Evolutionary conservation across 306 rosid species (phyloP), one percentile per base, ranked within the genome.

Genomic region (Echinosophora koreensis): DNA sequence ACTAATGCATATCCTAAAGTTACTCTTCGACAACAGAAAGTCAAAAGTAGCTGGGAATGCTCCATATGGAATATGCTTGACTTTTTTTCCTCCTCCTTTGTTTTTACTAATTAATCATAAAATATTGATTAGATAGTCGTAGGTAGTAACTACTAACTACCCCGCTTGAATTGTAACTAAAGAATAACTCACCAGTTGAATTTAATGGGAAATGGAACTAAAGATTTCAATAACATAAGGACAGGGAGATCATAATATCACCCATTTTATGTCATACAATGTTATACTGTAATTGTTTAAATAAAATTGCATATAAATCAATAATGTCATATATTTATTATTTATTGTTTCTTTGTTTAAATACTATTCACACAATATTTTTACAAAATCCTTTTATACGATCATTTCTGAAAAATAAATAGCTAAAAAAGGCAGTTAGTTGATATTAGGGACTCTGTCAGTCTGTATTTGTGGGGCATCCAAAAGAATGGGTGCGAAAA

Each of bases 121-220:
- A 15, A 5, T 32, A 35, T 51, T 0, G 7, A 14, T 5, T 11
- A 37, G 13, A 34, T 12, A 37, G 76, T 6, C 2, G 54, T 54
- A 37, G 11, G 38, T 54, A 51, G 50, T 9, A 69, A 54, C 65
- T 35, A 32, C 34, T 74, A 11, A 62, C 73, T 67, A 27, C 73
- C 58, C 58, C 41, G 4, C 5, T 46, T 67, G 42, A 28, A 67
- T 11, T 6, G 55, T 66, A 12, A 44, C 27, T 3, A 27, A 27
- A 44, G 7, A 46, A 27, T 67, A 67, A 67, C 73, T 22, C 27
- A 27, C 56, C 56, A 1, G 3, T 12, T 17, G 13, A 51, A 51
- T 5, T 51, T 50, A 5, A 4, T 50, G 27, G 56, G 2, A 15
- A 51, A 6, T 0, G 3, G 4, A 5, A 15, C 22, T 6, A n/a